phyloP scores from a whole-genome alignment of 2,329 filamentous ascomycete genomes.

The Colletotrichum sp. region DNA sequence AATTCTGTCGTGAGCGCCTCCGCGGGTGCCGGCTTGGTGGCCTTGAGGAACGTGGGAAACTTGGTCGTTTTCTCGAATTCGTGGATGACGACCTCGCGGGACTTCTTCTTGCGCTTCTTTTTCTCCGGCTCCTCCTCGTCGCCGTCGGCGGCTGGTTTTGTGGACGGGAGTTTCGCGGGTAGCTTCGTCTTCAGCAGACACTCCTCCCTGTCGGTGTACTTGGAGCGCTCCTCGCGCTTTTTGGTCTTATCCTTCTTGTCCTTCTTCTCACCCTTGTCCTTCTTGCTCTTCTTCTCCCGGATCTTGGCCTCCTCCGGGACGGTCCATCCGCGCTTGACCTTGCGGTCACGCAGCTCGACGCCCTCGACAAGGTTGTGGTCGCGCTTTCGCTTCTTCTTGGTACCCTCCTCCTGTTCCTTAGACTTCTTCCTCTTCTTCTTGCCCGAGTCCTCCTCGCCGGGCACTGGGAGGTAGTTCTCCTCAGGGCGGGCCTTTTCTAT shows the following conservation, averaged over 20 bases:
- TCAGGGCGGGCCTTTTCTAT: slow-evolving; percentile 81
- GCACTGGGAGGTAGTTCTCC: slow-evolving; percentile 48
- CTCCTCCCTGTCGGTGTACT: slow-evolving; percentile 81
- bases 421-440: slow-evolving; percentile 50
- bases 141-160: slow-evolving; percentile 45
- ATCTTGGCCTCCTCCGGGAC: slow-evolving; percentile 61
- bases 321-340: slow-evolving; percentile 90
- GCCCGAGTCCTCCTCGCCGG: slow-evolving; percentile 33
- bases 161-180: slow-evolving; percentile 44
- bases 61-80: slow-evolving; percentile 89
- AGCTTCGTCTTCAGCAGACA: slow-evolving; percentile 85
- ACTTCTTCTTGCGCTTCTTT: slow-evolving; percentile 66
- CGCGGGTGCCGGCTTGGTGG: slow-evolving; percentile 45
- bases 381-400: slow-evolving; percentile 57
- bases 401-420: slow-evolving; percentile 30
- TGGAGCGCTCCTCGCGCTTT: slow-evolving; percentile 68
- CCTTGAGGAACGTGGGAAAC: slow-evolving; percentile 81
- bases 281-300: slow-evolving; percentile 51
- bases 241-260: slow-evolving; percentile 60
- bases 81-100: slow-evolving; percentile 73
- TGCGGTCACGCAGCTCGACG: slow-evolving; percentile 74
- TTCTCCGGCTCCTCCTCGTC: slow-evolving; percentile 40
- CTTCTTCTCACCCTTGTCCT: slow-evolving; percentile 46
- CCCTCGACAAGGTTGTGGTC: slow-evolving; percentile 63
- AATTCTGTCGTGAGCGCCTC: slow-evolving; percentile 62